Base-by-base conservation (phyloP, 2,329 filamentous ascomycete genomes). In the Ophiocordyceps camponoti-leonardi region DNA sequence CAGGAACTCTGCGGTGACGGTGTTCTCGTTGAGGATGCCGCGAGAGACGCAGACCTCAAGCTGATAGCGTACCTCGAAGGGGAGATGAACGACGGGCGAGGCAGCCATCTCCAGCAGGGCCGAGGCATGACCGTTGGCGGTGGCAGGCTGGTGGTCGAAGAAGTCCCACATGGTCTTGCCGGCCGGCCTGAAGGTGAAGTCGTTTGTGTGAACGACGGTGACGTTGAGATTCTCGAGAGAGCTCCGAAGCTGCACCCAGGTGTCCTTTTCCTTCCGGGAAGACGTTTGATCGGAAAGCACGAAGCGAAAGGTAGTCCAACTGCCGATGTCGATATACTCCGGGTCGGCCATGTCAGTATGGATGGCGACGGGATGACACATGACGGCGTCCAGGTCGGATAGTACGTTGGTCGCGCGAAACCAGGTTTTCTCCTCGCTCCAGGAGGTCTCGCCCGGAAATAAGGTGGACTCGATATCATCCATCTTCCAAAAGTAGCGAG, bases 1-100 rank as follows among this genome's bases (percentile, higher is more conserved):
- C 2, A 94, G 63, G 51, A 96, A 96, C 3, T 76, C 69, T 1
- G 62, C 58, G 1, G 67, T 72, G 41, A 96, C 72, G 42, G 74
- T 83, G 56, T 86, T 76, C 58, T 95, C 90, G 45, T 81, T 81
- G 13, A 98, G 64, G 22, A 78, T 69, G 0, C 80, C 79, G 26
- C 82, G 76, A 0, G 88, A 94, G n/a, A 96, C 71, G 57, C 90
- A 96, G 0, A 86, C 88, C 59, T 98, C 90, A 0, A 98, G 73
- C 58, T 94, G 87, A 56, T 96, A 98, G 16, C 86, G 75, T 1
- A 94, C 75, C 1, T 77, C 65, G 49, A 87, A 95, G 0, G 75
- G 65, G 4, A 90, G 67, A 28, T 59, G 54, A 12, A 59, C 45
- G n/a, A 49, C 44, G 6, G 46, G 44, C 7, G 47, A 41, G 1